Conservation (phyloP, 78 protist species). For the Chrysochromulina parva region DNA sequence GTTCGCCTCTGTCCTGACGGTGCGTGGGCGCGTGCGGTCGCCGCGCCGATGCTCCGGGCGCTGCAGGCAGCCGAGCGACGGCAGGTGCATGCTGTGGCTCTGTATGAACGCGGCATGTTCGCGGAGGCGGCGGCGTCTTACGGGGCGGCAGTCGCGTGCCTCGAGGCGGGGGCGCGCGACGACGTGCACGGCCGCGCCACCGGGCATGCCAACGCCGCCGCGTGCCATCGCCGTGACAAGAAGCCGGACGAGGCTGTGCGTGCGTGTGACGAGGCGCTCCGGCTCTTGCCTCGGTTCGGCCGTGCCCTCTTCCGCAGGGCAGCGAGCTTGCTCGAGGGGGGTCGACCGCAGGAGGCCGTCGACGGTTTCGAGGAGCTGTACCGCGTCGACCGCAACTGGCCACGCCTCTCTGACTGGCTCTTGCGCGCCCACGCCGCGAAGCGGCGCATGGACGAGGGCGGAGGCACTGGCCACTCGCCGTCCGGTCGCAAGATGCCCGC, state of each 20-base stretch:
- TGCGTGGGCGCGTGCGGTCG: neutral
- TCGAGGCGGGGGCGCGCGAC: neutral
- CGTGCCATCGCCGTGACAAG: neutral
- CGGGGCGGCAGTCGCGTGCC: neutral
- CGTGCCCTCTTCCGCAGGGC: conserved; percentile 12
- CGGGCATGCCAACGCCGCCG: conserved; percentile 6
- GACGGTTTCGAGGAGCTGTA: neutral
- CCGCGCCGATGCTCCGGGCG: neutral
- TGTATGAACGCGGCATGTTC: neutral
- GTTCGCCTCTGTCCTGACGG: neutral
- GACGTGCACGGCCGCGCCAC: conserved; percentile 14
- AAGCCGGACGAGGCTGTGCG: neutral
- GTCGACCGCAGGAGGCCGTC: neutral
- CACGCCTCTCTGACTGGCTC: neutral
- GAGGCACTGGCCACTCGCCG: neutral
- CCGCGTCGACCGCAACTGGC: conserved; percentile 25
- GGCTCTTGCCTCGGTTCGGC: neutral
- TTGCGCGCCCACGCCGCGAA: conserved; percentile 20
- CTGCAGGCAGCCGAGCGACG: neutral
- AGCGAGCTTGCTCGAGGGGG: neutral
- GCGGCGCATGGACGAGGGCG: neutral
- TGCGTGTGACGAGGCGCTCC: neutral
- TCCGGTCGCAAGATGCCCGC: too few relatives aligned
- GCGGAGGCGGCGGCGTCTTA: neutral
- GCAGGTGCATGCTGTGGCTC: neutral